Evolutionary conservation across 441 rosid genomes (phyloP), one percentile per base, ranked within the genome.

Genomic region (Mallotus repandus): DNA sequence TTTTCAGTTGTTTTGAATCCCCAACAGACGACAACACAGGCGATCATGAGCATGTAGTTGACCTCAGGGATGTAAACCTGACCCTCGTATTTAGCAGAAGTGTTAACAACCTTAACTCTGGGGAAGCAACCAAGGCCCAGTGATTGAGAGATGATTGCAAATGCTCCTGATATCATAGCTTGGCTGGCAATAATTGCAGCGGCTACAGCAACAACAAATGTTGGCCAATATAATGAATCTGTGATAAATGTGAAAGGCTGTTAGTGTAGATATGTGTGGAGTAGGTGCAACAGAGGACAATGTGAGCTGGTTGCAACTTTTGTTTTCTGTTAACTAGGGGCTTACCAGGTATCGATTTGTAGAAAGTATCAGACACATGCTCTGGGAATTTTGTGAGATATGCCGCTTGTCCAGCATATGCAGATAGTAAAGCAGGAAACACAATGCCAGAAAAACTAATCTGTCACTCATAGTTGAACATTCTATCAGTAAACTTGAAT

Each of bases 11-110:
- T 78, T 57, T 41, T 78, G 77, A 92, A 92, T 70, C 56, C 76
- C 0, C 76, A 71, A 13, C 85, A 81, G 75, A 92, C 89, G 0
- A 85, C 29, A 18, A 91, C 86, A 48, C 96, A 89, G 7, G 86
- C 86, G 50, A 90, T 64, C 97, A 93, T 89, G 72, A 91, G 89
- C n/a, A 84, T 13, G 81, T 86, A 91, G 87, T 90, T 90, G 82
- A 93, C 54, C 79, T 90, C 96, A 0, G 97, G 94, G 54, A 93
- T 89, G 76, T 91, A 89, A 49, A 93, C 91, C 59, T 93, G 98
- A 21, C 96, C 96, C 76, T 86, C 86, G 60, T 86, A 88, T 82
- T 88, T 86, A 14, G 82, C 68, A 5, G 98, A 94, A 56, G 96
- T 93, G 75, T 91, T 94, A 45, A 90, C 85, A 52, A 93, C 87